These are phyloP conservation scores for Gnetum montanum DNA, from an alignment of 75 land plant genomes.

Conservation along the genomic window DNA sequence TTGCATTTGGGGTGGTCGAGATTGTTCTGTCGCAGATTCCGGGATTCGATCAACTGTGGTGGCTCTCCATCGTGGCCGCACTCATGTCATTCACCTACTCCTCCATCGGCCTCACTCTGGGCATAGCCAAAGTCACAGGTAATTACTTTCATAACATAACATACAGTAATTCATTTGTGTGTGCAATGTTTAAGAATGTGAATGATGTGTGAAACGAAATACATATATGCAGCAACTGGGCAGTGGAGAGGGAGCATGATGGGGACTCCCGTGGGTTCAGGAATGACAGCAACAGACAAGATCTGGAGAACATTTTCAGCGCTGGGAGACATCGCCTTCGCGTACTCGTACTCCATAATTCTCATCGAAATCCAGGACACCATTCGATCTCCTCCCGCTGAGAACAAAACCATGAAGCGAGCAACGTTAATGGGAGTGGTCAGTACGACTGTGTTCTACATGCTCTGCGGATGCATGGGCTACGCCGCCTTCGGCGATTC, in stretches of 20 bases:
- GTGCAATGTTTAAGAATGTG: not conserved
- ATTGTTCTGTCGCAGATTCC: slow-evolving; percentile 48
- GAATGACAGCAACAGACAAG: slow-evolving; percentile 39
- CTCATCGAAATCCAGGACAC: slow-evolving; percentile 84
- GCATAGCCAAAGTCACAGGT: no score
- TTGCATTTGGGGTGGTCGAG: slow-evolving; percentile 33
- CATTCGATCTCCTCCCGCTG: slow-evolving; percentile 56
- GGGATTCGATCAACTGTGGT: slow-evolving; percentile 39
- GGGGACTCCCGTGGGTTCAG: slow-evolving; percentile 44
- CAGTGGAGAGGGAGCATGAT: slow-evolving; percentile 42
- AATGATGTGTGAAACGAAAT: not conserved
- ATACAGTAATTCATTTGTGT: no score
- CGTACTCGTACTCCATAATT: slow-evolving; percentile 49
- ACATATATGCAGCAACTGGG: slow-evolving; percentile 24
- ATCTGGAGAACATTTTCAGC: slow-evolving; percentile 68
- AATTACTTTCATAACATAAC: no score
- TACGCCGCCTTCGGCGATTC: slow-evolving; percentile 74
- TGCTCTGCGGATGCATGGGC: slow-evolving; percentile 65
- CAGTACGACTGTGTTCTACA: slow-evolving; percentile 57
- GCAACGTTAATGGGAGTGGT: slow-evolving; percentile 33
- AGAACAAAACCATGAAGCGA: slow-evolving; percentile 67
- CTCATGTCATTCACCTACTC: slow-evolving; percentile 65
- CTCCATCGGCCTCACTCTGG: slow-evolving; percentile 35
- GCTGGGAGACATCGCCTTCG: slow-evolving; percentile 63
- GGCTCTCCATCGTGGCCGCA: slow-evolving; percentile 58